A percentile compares a stretch with the other conserved stretches of the same genome.
Evolutionary conservation across 1,284 basidiomycete species (phyloP).

Genomic region (Puccinia triticina): DNA sequence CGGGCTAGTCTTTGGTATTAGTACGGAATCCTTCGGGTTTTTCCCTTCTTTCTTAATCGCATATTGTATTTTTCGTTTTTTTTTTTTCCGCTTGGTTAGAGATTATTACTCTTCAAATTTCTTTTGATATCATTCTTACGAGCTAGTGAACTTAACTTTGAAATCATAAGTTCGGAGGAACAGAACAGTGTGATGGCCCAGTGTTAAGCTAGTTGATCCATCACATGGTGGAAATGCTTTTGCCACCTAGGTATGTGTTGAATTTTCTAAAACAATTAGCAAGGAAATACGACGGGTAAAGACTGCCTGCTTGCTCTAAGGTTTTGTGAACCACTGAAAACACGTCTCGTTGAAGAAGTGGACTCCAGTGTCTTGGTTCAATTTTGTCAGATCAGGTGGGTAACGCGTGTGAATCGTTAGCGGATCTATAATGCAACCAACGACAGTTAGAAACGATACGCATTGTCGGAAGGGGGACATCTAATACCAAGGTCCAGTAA

Average conservation of each 20-base stretch:
- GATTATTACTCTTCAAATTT: background rate
- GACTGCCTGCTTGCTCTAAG: background rate
- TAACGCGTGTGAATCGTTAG: background rate
- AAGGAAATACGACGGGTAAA: background rate
- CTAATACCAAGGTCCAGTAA: constrained; percentile 15
- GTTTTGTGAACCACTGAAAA: constrained; percentile 35
- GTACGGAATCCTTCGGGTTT: background rate
- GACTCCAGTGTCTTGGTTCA: constrained; percentile 22
- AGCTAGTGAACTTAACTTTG: background rate
- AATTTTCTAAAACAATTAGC: no score
- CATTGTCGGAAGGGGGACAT: background rate
- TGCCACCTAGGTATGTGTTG: no score
- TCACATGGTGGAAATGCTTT: no score
- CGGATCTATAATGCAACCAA: background rate
- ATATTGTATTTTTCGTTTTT: background rate
- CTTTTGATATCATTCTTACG: background rate
- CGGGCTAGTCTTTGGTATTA: background rate
- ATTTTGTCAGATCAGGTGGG: constrained; percentile 22
- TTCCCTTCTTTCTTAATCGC: background rate
- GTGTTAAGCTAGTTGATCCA: background rate
- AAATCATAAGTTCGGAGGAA: background rate
- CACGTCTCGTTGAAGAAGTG: constrained; percentile 39
- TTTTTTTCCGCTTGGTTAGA: background rate
- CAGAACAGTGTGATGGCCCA: no score
- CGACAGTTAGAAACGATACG: background rate